Conservation (phyloP, 2,329 filamentous ascomycete species). For the Ramichloridium luteum region DNA sequence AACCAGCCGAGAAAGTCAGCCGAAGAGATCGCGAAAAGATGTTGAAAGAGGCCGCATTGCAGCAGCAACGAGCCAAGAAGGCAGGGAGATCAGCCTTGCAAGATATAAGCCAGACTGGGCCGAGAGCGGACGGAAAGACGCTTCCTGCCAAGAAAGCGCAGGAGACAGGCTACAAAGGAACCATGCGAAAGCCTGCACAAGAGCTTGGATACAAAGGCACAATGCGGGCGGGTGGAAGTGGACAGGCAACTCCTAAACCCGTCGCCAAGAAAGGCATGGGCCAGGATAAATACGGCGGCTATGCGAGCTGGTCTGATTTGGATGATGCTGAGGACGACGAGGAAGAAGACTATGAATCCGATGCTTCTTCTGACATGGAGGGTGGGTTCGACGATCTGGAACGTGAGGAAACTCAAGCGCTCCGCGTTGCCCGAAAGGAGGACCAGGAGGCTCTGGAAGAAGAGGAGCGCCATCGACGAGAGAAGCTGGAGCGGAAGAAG, state of each 20-base stretch:
- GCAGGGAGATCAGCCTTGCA: conserved; percentile 11
- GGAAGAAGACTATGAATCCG: conserved; percentile 64
- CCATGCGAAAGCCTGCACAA: conserved; percentile 21
- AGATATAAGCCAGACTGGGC: conserved; percentile 20
- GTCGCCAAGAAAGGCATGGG: conserved; percentile 23
- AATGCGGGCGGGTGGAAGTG: conserved; percentile 30
- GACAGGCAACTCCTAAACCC: conserved; percentile 26
- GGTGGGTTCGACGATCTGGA: conserved; percentile 61
- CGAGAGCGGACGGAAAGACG: conserved; percentile 14
- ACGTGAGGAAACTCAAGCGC: conserved; percentile 53
- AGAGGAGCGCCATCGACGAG: conserved; percentile 48
- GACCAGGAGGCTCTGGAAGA: conserved; percentile 53
- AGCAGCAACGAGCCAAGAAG: conserved; percentile 31
- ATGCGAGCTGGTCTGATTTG: conserved; percentile 28
- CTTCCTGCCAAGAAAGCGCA: conserved; percentile 20
- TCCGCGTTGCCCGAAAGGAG: conserved; percentile 51
- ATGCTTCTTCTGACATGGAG: conserved; percentile 49
- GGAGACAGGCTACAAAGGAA: conserved; percentile 30
- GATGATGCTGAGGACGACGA: conserved; percentile 40
- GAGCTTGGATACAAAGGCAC: conserved; percentile 33
- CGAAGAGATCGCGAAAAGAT: conserved; percentile 40
- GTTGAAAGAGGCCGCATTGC: conserved; percentile 30
- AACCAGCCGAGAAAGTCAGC: conserved; percentile 49
- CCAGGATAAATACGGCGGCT: conserved; percentile 27
- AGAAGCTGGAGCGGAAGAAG: conserved; percentile 45